Evolutionary conservation across 208 protist genomes (phyloP).

Genomic region (Vickermania spadyakhi): DNA sequence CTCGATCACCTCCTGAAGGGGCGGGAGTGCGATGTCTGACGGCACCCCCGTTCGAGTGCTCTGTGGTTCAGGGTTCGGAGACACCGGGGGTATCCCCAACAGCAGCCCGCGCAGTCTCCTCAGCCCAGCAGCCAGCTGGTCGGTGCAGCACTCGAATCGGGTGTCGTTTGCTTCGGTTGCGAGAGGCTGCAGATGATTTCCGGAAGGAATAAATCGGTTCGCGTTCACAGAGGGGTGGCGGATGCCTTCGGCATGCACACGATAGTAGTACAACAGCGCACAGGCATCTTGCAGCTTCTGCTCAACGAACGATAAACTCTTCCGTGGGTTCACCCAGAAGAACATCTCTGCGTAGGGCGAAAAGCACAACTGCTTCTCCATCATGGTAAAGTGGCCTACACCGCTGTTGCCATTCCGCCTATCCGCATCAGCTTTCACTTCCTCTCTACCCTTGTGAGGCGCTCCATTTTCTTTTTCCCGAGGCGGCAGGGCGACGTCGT

Average conservation of each 20-base stretch:
- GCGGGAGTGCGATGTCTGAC: neutral
- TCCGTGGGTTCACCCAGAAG: neutral
- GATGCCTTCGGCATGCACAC: neutral
- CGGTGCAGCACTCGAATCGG: neutral
- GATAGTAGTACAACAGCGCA: neutral
- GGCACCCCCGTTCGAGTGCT: neutral
- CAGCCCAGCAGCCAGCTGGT: neutral
- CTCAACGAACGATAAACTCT: neutral
- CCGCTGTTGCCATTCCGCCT: too few species aligned
- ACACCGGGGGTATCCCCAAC: neutral
- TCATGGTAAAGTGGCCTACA: too few species aligned
- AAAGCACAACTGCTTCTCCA: too few species aligned
- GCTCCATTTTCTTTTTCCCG: too few species aligned
- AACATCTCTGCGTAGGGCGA: neutral
- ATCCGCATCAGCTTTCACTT: too few species aligned
- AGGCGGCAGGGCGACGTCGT: too few species aligned
- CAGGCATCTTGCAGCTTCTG: neutral
- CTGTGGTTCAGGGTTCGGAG: neutral
- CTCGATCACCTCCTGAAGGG: slow-evolving; percentile 3
- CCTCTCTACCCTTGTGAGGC: too few species aligned
- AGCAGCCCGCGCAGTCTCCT: neutral
- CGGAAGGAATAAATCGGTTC: neutral
- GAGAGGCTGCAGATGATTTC: neutral
- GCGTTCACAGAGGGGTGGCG: neutral
- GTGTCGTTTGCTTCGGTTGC: neutral